A percentile compares a stretch with the other conserved stretches of the same genome.
These are phyloP conservation scores for Sideroxylon spinosum DNA, from an alignment of 179 eudicot species.

Conservation along the genomic window DNA sequence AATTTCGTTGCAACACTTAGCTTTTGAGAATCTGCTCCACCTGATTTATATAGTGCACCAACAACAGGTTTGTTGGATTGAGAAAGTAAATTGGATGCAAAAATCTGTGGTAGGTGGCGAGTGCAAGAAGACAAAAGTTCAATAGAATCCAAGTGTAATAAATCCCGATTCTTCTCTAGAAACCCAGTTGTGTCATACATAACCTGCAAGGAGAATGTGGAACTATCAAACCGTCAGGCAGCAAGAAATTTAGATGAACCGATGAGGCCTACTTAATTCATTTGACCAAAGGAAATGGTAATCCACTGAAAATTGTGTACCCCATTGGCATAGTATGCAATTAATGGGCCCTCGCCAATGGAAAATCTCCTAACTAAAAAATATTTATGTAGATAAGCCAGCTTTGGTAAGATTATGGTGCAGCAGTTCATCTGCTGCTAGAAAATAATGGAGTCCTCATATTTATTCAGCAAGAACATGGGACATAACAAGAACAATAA, in stretches of 20 bases:
- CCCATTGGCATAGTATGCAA: not conserved
- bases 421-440: not conserved
- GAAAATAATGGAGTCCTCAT: not conserved
- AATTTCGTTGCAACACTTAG: constrained; percentile 90
- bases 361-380: not conserved
- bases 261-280: not conserved
- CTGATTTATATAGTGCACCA: constrained; percentile 76
- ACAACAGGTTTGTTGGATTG: constrained; percentile 82
- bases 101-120: constrained; percentile 65
- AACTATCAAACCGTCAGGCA: not conserved
- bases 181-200: constrained; percentile 84
- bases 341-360: not conserved
- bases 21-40: constrained; percentile 98
- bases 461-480: constrained; percentile 1
- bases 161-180: constrained; percentile 92
- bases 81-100: constrained; percentile 70
- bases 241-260: not conserved
- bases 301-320: not conserved
- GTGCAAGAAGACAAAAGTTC: constrained; percentile 87
- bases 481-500: not conserved
- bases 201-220: constrained; percentile 43
- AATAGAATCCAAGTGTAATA: constrained; percentile 74
- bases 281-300: not conserved
- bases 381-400: not conserved
- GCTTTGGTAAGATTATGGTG: not conserved